Base-by-base conservation (phyloP, 805 yeast genomes). In the Nakazawaea ambrosiae region DNA sequence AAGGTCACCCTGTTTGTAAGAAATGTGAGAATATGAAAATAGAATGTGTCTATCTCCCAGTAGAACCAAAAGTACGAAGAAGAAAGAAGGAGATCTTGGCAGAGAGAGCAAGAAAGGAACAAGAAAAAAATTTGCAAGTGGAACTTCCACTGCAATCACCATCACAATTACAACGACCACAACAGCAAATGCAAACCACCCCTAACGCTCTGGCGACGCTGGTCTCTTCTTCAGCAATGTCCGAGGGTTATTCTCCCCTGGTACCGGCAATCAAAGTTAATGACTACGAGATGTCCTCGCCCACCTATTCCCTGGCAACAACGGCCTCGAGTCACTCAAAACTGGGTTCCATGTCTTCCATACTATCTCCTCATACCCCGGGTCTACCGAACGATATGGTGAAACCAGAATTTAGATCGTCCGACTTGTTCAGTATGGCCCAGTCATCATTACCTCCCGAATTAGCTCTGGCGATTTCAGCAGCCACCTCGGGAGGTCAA, bases 11-110 rank as follows among this genome's bases (percentile, higher is more conserved):
- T 1, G 54, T 65, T 6, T 89, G 97, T 57, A 63, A 64, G 17
- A 87, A 87, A 59, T 89, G 97, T 59, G 60, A 66, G 34, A 79
- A 87, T 44, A 74, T 89, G 77, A 81, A 83, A 17, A 65, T 89
- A 25, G 80, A 73, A 20, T 89, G 97, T 60, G 71, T 81, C 2
- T 88, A 83, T 50, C 50, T 54, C 23, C 37, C 41, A 26, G 28
- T 43, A 8, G 23, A 42, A 15, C 44, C 42, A 9, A 33, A 38
- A 18, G 33, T 36, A 3, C 31, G 41, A 20, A 30, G 40, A n/a
- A 37, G 31, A 34, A 40, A 43, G 33, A 29, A 39, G 20, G 41
- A 39, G 37, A 39, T 39, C 15, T 18, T 39, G 20, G 41, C 30
- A 14, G 41, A 33, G 25, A 23, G 37, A 11, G 34, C 34, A 12